Evolutionary conservation across 1,139 yeast genomes (phyloP).

Genomic region (Nakaseomyces uthaithaninus): DNA sequence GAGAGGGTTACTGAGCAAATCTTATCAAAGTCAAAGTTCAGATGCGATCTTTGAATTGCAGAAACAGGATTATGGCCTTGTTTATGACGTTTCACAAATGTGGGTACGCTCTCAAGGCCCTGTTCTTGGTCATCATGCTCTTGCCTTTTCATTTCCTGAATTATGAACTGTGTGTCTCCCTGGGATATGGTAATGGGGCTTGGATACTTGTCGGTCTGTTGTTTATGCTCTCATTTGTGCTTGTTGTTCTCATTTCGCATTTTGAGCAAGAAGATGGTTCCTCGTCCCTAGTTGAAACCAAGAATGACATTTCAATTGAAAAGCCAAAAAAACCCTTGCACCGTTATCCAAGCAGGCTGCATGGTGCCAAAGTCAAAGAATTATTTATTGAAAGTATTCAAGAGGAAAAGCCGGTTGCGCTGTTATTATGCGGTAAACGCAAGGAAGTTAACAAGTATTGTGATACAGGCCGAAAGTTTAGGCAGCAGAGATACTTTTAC

Average conservation of each 20-base stretch:
- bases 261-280: too few relatives aligned
- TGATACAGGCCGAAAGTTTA: constrained; percentile 69
- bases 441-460: constrained; percentile 61
- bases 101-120: not conserved
- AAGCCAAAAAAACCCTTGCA: too few relatives aligned
- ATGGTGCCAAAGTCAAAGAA: constrained; percentile 10
- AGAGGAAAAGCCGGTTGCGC: constrained; percentile 22
- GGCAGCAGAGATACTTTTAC: constrained; percentile 86
- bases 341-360: not conserved
- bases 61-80: not conserved
- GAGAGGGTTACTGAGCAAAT: constrained; percentile 58
- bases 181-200: not conserved
- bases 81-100: not conserved
- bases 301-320: too few relatives aligned
- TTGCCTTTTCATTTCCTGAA: not conserved
- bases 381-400: not conserved
- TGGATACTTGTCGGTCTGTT: not conserved
- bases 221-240: constrained; percentile 1
- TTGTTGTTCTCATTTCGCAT: not conserved
- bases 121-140: not conserved
- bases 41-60: constrained; percentile 9
- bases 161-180: not conserved
- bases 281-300: too few relatives aligned
- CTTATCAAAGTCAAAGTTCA: constrained; percentile 68
- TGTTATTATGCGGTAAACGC: constrained; percentile 64